A percentile compares a stretch with the other conserved stretches of the same genome.
Evolutionary conservation across 108 stramenopile genomes (phyloP).

Genomic region (Cylindrotheca fusiformis): DNA sequence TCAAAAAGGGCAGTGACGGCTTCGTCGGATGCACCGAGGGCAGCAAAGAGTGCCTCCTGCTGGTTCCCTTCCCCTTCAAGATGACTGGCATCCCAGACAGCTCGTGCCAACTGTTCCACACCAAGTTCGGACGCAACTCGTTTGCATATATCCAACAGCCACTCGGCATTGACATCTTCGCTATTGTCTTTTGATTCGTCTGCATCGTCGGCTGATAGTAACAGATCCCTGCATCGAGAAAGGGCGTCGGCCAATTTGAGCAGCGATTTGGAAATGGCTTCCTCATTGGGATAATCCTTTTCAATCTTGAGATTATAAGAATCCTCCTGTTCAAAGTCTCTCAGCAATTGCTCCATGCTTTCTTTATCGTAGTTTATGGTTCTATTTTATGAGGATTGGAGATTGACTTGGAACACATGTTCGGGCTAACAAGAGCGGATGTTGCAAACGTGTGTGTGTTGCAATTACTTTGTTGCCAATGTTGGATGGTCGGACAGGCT

Average conservation of each 20-base stretch:
- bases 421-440: too few relatives aligned
- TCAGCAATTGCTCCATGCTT: background rate
- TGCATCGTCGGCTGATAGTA: constrained; percentile 1
- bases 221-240: background rate
- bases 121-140: constrained; percentile 35
- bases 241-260: background rate
- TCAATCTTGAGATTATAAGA: background rate
- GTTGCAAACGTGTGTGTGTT: too few relatives aligned
- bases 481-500: too few relatives aligned
- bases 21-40: constrained; percentile 52
- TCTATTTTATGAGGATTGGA: too few relatives aligned
- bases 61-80: constrained; percentile 33
- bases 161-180: constrained; percentile 6
- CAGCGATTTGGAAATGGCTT: background rate
- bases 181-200: background rate
- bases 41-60: constrained; percentile 63
- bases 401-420: too few relatives aligned
- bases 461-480: too few relatives aligned
- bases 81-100: constrained; percentile 36
- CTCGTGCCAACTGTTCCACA: constrained; percentile 22
- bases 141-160: constrained; percentile 18
- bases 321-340: background rate
- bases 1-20: constrained; percentile 50
- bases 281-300: background rate
- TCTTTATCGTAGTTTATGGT: too few relatives aligned